Percentiles rank a stretch among this genome's conserved stretches.
Conservation (phyloP, 345 rosid genomes). For the Xanthoceras sorbifolium region DNA sequence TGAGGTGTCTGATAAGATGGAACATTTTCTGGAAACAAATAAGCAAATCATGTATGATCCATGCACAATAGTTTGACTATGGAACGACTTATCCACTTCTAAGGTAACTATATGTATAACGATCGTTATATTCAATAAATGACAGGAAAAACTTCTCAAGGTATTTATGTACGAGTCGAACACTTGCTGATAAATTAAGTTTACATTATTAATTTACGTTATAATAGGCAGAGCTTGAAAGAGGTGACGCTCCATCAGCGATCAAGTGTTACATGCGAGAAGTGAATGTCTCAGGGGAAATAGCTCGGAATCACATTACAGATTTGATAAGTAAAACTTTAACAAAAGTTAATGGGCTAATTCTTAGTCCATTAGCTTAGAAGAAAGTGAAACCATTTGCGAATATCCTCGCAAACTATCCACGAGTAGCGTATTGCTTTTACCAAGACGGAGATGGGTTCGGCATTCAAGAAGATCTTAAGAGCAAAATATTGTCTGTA, state of each 20-base stretch:
- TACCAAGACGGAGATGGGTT: slow-evolving; percentile 52
- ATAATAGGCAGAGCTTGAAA: slow-evolving; percentile 48
- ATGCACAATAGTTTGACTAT: slow-evolving; percentile 41
- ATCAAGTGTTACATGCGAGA: slow-evolving; percentile 43
- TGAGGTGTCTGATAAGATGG: slow-evolving; percentile 12
- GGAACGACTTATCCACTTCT: slow-evolving; percentile 51
- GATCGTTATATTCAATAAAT: too few relatives aligned
- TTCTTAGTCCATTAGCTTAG: slow-evolving; percentile 13
- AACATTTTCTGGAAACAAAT: slow-evolving; percentile 9
- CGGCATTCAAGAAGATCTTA: slow-evolving; percentile 40
- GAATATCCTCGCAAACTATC: slow-evolving; percentile 30
- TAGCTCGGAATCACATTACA: slow-evolving; percentile 33
- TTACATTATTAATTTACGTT: too few relatives aligned
- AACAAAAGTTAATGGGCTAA: slow-evolving; percentile 39
- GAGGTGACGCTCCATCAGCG: slow-evolving; percentile 55
- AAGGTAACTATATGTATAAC: slow-evolving; percentile 25
- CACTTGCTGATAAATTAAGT: background rate
- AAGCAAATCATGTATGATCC: slow-evolving; percentile 33
- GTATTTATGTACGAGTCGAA: too few relatives aligned
- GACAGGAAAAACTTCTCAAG: too few relatives aligned
- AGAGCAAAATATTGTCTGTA: slow-evolving; percentile 34
- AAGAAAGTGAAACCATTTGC: slow-evolving; percentile 26
- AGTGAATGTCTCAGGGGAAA: slow-evolving; percentile 34
- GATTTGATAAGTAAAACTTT: slow-evolving; percentile 31
- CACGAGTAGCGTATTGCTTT: slow-evolving; percentile 40